A percentile compares a stretch with the other conserved stretches of the same genome.
phyloP scores from a whole-genome alignment of 2,329 filamentous ascomycete genomes.

The Meredithiella fracta region DNA sequence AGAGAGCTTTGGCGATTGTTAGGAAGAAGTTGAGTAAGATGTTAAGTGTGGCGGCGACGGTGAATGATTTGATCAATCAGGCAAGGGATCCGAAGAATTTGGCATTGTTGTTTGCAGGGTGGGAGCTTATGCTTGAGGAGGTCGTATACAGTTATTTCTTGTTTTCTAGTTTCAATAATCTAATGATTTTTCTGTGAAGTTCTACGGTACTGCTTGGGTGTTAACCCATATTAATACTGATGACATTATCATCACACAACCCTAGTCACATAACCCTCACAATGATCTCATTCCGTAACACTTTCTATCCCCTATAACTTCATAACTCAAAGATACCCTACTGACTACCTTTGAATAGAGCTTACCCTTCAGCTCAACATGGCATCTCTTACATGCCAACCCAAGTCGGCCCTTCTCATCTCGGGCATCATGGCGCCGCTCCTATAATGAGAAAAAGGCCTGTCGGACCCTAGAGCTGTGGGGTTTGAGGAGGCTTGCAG shows the following conservation, averaged over 20 bases:
- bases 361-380: neutral
- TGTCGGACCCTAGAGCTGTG: no score
- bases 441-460: no score
- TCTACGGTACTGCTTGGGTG: no score
- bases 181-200: no score
- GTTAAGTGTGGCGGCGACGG: conserved; percentile 82
- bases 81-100: conserved; percentile 86
- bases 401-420: neutral
- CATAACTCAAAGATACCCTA: no score
- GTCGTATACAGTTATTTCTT: neutral
- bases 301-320: neutral
- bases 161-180: no score
- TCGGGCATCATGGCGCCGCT: neutral
- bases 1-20: conserved; percentile 80
- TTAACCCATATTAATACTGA: no score
- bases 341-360: no score
- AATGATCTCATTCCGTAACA: neutral
- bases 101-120: conserved; percentile 65
- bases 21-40: conserved; percentile 92
- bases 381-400: neutral
- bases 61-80: conserved; percentile 93
- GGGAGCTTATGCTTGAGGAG: conserved; percentile 29
- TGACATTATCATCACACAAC: neutral
- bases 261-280: neutral
- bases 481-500: neutral